Conservation (phyloP, 148 eudicot genomes). For the Cornus suecica region DNA sequence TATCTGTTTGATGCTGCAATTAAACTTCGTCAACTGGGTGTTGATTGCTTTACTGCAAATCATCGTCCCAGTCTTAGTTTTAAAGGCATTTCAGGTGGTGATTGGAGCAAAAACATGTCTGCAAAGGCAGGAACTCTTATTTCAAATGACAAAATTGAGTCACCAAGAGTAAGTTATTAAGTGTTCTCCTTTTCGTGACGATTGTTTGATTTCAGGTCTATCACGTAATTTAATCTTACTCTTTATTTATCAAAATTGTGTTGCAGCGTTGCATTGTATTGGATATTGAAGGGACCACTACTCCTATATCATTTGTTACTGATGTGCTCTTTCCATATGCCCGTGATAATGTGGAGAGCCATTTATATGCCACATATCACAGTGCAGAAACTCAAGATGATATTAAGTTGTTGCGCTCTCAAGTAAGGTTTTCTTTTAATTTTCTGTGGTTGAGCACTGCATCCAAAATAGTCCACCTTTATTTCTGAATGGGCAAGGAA, state of each 20-base stretch:
- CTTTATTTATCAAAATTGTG: constrained; percentile 1
- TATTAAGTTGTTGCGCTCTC: constrained; percentile 72
- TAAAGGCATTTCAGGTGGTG: constrained; percentile 32
- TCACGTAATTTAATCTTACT: background rate
- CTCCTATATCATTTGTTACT: constrained; percentile 94
- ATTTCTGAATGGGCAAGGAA: background rate
- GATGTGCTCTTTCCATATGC: constrained; percentile 97
- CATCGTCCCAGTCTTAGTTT: constrained; percentile 61
- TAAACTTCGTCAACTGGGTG: constrained; percentile 80
- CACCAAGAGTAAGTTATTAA: constrained; percentile 37
- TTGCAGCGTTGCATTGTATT: constrained; percentile 90
- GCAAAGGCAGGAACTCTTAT: constrained; percentile 20
- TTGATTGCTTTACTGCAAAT: constrained; percentile 74
- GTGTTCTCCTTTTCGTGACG: constrained; percentile 6
- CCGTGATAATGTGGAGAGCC: constrained; percentile 77
- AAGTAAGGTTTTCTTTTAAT: constrained; percentile 42
- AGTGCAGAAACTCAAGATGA: constrained; percentile 83
- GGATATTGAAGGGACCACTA: constrained; percentile 98
- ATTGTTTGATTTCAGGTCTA: background rate
- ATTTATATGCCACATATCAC: constrained; percentile 78
- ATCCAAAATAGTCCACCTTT: background rate
- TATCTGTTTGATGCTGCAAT: constrained; percentile 93
- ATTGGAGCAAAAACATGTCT: constrained; percentile 14
- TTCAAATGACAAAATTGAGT: constrained; percentile 19
- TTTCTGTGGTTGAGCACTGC: background rate